Conservation (phyloP, 176 grass and related monocot genomes). For the Themeda triandra region DNA sequence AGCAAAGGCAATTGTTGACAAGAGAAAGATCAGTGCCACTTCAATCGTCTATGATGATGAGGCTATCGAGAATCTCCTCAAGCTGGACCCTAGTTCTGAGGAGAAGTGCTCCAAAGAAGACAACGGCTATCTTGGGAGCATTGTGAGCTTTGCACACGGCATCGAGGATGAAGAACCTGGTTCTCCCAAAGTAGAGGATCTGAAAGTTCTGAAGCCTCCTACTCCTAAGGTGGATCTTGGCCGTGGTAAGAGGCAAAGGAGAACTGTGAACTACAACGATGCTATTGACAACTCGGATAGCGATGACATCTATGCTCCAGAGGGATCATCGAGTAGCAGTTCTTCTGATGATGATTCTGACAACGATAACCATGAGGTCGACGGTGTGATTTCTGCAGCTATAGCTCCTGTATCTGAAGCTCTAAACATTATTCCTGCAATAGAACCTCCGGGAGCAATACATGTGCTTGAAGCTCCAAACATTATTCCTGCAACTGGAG, state of each 20-base stretch:
- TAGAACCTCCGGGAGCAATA: neutral
- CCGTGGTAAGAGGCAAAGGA: conserved; percentile 58
- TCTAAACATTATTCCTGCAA: neutral
- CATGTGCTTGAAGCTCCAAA: neutral
- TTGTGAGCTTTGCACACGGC: conserved; percentile 54
- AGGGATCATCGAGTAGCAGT: conserved; percentile 31
- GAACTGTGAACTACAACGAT: conserved; percentile 43
- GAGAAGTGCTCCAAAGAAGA: conserved; percentile 56
- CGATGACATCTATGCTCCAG: conserved; percentile 49
- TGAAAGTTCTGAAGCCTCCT: conserved; percentile 34
- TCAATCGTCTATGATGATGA: conserved; percentile 56
- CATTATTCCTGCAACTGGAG: neutral
- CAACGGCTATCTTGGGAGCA: conserved; percentile 63
- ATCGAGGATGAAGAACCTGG: conserved; percentile 1
- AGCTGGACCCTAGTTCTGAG: conserved; percentile 42
- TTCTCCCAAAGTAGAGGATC: conserved; percentile 53
- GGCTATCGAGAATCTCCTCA: conserved; percentile 62
- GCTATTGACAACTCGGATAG: conserved; percentile 42
- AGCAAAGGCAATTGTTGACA: conserved; percentile 55
- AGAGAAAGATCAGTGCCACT: conserved; percentile 43
- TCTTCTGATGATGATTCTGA: conserved; percentile 11
- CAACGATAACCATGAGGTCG: conserved; percentile 8
- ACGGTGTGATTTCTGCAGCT: neutral
- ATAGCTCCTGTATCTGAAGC: neutral
- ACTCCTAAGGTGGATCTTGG: conserved; percentile 47